phyloP scores from a whole-genome alignment of 148 eudicot genomes.

The Silene latifolia region DNA sequence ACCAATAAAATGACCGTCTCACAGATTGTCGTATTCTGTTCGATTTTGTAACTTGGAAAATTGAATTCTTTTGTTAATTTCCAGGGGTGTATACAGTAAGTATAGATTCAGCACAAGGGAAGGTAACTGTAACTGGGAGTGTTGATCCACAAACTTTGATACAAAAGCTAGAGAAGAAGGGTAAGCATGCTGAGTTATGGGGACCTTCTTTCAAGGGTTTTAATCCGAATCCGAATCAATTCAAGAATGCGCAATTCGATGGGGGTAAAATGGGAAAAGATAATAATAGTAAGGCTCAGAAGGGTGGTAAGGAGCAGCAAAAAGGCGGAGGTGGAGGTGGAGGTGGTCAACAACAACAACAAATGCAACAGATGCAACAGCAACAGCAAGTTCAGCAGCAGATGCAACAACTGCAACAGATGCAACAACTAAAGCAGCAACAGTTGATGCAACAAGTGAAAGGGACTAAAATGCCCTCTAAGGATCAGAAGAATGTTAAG shows the following conservation, averaged over 20 bases:
- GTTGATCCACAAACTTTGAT: constrained; percentile 61
- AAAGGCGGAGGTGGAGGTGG: constrained; percentile 26
- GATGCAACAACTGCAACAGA: constrained; percentile 21
- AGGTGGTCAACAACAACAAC: constrained; percentile 8
- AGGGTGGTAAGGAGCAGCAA: constrained; percentile 25
- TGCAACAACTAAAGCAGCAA: constrained; percentile 35
- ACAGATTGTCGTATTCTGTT: no score
- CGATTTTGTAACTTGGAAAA: no score
- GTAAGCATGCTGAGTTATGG: constrained; percentile 91
- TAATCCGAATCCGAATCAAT: constrained; percentile 34
- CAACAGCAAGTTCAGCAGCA: constrained; percentile 12
- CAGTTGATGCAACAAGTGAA: constrained; percentile 38
- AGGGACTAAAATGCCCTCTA: constrained; percentile 39
- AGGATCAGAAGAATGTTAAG: constrained; percentile 59
- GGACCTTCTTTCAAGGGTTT: constrained; percentile 30
- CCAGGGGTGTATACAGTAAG: constrained; percentile 49
- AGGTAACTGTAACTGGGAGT: constrained; percentile 71
- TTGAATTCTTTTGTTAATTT: not conserved
- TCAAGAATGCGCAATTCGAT: constrained; percentile 52
- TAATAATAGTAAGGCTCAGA: constrained; percentile 25
- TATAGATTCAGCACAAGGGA: constrained; percentile 77
- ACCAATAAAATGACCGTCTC: no score
- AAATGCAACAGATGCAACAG: not conserved
- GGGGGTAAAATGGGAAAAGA: constrained; percentile 37
- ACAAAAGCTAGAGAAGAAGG: constrained; percentile 65